Conservation (phyloP, 2,329 filamentous ascomycete species). For the Lasiodiplodia gonubiensis region DNA sequence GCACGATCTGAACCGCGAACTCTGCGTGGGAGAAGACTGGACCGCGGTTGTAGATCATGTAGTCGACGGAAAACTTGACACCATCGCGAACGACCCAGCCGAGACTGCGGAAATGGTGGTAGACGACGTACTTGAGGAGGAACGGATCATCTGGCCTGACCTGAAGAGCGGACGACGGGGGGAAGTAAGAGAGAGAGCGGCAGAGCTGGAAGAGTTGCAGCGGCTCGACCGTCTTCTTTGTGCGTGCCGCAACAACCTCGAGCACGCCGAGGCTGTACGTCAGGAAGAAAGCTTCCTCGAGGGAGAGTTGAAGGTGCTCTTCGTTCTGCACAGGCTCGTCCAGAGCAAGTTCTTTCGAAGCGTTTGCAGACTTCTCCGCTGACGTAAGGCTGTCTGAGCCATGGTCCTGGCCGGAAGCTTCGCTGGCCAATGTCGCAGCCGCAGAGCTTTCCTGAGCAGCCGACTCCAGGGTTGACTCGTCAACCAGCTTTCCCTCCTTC, state of each 20-base stretch:
- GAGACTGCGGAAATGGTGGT: conserved; percentile 93
- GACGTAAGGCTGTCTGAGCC: not conserved
- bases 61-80: conserved; percentile 94
- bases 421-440: not conserved
- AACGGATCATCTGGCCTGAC: conserved; percentile 81
- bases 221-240: conserved; percentile 58
- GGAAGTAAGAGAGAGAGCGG: conserved; percentile 72
- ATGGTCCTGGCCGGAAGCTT: not conserved
- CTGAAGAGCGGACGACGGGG: conserved; percentile 52
- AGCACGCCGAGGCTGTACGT: conserved; percentile 79
- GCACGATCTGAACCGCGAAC: conserved; percentile 84
- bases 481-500: conserved; percentile 54
- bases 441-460: not conserved
- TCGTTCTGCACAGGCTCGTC: conserved; percentile 54
- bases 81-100: conserved; percentile 94
- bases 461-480: conserved; percentile 8
- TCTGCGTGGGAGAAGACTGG: conserved; percentile 95
- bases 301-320: conserved; percentile 90
- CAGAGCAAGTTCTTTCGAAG: not conserved
- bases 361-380: not conserved
- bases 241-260: conserved; percentile 55
- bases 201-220: conserved; percentile 61
- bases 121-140: conserved; percentile 83
- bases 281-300: conserved; percentile 92
- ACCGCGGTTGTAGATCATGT: conserved; percentile 89